Base-by-base conservation (phyloP, 2,329 filamentous ascomycete genomes). In the Phaeosphaeriaceae sp. region DNA sequence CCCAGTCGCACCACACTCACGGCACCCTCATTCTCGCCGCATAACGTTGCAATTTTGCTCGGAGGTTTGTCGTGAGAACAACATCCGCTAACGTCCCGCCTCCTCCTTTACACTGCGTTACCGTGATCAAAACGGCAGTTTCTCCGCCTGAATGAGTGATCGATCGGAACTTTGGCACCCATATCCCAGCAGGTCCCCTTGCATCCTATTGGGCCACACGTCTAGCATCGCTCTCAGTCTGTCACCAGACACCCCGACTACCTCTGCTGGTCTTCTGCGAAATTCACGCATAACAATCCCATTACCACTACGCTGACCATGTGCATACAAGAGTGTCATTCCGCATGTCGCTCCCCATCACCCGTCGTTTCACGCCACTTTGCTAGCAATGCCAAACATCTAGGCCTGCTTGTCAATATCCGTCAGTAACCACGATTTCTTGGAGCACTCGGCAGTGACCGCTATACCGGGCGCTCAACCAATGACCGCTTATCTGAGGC, bases 21-120 rank as follows among this genome's bases (percentile, higher is more conserved):
- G 5, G 27, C 31, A 25, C 15, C 11, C 48, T 40, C 48, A 13
- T 13, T 21, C 6, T 25, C 48, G 13, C 3, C 19, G 51, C 51
- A 53, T 53, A 53, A 47, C 25, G 19, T 22, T 31, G 41, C 19
- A 47, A 45, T 24, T 9, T 47, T 40, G n/a, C 24, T 15, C 36
- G 47, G 25, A 41, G 21, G 20, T 24, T 7, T 15, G 31, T 21
- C 6, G 20, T 41, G 48, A 21, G n/a, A 25, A 21, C 48, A n/a
- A 17, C 48, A 21, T 21, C 33, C 33, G 25, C 11, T 33, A 17
- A 24, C 33, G 21, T 41, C 48, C 50, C 50, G 50, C 41, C 42
- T 47, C 27, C 51, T 46, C 51, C 51, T 46, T 53, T 53, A 17
- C 42, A 24, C 25, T 47, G 51, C 51, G 7, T 22, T 25, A 6